phyloP scores from a whole-genome alignment of 2,329 filamentous ascomycete genomes.

The Fusarium brachygibbosum region DNA sequence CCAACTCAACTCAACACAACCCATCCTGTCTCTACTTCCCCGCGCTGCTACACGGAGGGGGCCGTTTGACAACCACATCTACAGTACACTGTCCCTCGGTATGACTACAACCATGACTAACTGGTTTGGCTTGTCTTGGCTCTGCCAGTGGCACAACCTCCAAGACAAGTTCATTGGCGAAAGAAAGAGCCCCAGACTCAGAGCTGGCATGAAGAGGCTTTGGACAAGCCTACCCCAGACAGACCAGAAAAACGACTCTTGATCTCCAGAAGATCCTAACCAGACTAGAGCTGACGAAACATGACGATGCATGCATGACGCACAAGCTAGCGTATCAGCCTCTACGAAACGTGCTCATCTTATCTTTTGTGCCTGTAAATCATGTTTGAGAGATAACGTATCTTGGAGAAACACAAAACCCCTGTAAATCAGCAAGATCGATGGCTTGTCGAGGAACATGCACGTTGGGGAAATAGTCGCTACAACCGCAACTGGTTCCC shows the following conservation, averaged over 20 bases:
- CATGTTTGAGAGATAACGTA: neutral
- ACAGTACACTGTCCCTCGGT: neutral
- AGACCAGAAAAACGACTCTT: neutral
- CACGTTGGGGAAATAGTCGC: neutral
- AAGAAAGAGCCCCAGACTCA: neutral
- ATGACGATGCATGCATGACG: conserved; percentile 44
- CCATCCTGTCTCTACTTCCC: conserved; percentile 11
- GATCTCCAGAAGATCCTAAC: conserved; percentile 40
- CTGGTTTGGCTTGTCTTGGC: conserved; percentile 7
- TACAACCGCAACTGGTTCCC: neutral
- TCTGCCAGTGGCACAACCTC: conserved; percentile 12
- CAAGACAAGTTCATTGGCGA: conserved; percentile 4
- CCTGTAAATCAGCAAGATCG: neutral
- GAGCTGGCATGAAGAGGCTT: conserved; percentile 25
- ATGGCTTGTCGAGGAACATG: neutral
- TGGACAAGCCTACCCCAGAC: conserved; percentile 20
- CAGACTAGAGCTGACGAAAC: conserved; percentile 42
- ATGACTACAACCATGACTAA: neutral
- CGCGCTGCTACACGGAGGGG: conserved; percentile 26
- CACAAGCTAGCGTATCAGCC: conserved; percentile 39
- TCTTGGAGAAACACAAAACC: neutral
- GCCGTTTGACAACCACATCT: conserved; percentile 26
- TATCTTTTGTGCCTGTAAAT: conserved; percentile 27
- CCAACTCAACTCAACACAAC: neutral
- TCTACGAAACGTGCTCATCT: conserved; percentile 14